Base-by-base conservation (phyloP, 2,329 filamentous ascomycete genomes). In the Alternaria gansuensis region DNA sequence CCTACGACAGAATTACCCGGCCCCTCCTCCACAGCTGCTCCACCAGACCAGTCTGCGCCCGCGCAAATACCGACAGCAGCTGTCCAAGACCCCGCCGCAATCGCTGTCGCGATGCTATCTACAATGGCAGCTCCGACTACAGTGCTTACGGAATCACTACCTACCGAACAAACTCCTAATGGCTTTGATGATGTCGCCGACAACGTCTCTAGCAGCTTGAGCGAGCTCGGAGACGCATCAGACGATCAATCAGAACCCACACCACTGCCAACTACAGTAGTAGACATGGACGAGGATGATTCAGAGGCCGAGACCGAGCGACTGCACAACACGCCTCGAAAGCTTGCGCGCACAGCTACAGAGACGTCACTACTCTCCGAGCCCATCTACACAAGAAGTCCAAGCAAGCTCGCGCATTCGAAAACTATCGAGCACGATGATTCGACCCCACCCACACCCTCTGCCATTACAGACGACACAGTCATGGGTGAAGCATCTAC, bases 291-390 rank as follows among this genome's bases (percentile, higher is more conserved):
- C 31, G 86, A 88, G 51, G 84, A 85, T 54, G 88, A 90, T 69
- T 90, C 93, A 3, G 94, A 98, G 78, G 94, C 94, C 33, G 94
- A 97, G 79, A 98, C 94, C 2, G 93, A 97, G 79, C 89, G 95
- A 59, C 84, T 99, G 60, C 95, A 95, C 73, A 88, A 91, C 72
- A 96, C 92, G n/a, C 93, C 93, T 17, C 87, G 87, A 63, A 90
- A 83, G 71, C 79, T 84, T 72, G 83, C 64, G 45, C 73, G 72
- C 66, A 73, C 71, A 31, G 69, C 60, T 41, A 73, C 72, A 13
- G 71, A 75, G 61, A 72, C 71, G 53, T 75, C 74, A 60, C 67
- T 76, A 44, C 63, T 68, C 28, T 74, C 74, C 9, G 76, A 78
- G 49, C 64, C 65, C 23, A 23, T 68, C 39, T 74, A 76, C 61